A percentile compares a stretch with the other conserved stretches of the same genome.
phyloP scores from a whole-genome alignment of 768 basidiomycete genomes.

The Tricholoma bakamatsutake region DNA sequence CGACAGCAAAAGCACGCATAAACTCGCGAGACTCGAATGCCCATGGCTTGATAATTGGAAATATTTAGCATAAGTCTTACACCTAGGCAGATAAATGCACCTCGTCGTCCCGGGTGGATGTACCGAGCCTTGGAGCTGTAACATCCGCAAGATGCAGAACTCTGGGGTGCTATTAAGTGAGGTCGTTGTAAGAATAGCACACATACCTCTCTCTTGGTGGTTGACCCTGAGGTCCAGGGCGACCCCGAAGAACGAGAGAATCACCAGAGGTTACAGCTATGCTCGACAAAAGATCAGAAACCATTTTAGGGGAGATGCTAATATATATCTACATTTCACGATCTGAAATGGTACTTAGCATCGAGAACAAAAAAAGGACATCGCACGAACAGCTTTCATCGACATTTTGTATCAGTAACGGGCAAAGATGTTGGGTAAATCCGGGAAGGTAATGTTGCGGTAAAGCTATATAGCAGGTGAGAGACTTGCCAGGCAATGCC shows the following conservation, averaged over 20 bases:
- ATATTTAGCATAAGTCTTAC: not conserved
- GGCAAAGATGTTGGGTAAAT: constrained; percentile 1
- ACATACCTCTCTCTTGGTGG: constrained; percentile 83
- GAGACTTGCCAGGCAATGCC: not conserved
- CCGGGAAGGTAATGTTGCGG: not conserved
- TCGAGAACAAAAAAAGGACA: not conserved
- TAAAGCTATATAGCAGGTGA: not conserved
- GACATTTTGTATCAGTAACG: constrained; percentile 41
- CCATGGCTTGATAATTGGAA: constrained; percentile 53
- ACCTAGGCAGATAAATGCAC: constrained; percentile 29
- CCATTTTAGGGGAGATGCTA: not conserved
- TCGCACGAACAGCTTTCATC: constrained; percentile 61
- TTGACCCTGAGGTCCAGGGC: constrained; percentile 75
- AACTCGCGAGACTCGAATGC: constrained; percentile 94
- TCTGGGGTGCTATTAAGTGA: constrained; percentile 33
- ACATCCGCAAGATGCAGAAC: constrained; percentile 88
- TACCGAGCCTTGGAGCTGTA: constrained; percentile 79
- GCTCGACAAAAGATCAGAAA: not conserved
- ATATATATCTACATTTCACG: constrained; percentile 46
- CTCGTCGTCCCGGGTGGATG: constrained; percentile 82
- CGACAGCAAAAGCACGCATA: constrained; percentile 77
- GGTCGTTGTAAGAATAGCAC: not conserved
- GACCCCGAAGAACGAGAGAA: constrained; percentile 77
- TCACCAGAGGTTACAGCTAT: constrained; percentile 89
- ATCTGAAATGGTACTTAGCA: constrained; percentile 27